Evolutionary conservation across 2,329 filamentous ascomycete genomes (phyloP), one percentile per base, ranked within the genome.

Genomic region (Emericellopsis atlantica): DNA sequence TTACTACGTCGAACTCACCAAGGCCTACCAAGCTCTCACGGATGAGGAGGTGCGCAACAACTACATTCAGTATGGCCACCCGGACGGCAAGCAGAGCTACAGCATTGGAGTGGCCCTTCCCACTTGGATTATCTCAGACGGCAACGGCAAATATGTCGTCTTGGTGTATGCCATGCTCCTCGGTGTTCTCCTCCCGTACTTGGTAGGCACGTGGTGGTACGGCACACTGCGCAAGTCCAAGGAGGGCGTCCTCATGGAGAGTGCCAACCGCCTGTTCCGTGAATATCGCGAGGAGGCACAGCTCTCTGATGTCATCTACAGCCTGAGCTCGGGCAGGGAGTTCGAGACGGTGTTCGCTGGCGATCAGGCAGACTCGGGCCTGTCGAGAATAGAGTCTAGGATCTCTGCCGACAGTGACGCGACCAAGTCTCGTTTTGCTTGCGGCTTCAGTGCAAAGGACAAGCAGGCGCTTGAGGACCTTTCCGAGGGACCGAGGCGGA

Each of bases 171-270:
- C 87, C 32, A 63, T 82, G 29, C 73, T 96, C 32, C 79, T 98
- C 40, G 92, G 90, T 42, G 85, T 96, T 46, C 67, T 95, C 45
- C 70, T 98, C 40, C 92, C 92, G 3, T 98, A 93, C 59, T 70
- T 92, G 37, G 90, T 98, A 42, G 92, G 92, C 37, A 88, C 84
- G 44, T 98, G 92, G 92, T 98, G 92, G 92, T 98, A 98, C 58
- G 92, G 93, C 45, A 93, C 87, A 29, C 90, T 95, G 61, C 78
- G 81, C 52, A 78, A 85, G 62, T 96, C 92, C 32, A 93, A 90
- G 65, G 93, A 98, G 62, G 87, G 86, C 51, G 84, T 96, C 22
- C 71, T 95, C 42, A 82, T 95, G 57, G 86, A 92, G 57, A 95
- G 85, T 61, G 89, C 93, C 51, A 93, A 93, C 60, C 89, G 87